Percentiles rank a stretch among this genome's conserved stretches.
Evolutionary conservation across 208 protist genomes (phyloP).

Genomic region (Leishmania gerbilli): DNA sequence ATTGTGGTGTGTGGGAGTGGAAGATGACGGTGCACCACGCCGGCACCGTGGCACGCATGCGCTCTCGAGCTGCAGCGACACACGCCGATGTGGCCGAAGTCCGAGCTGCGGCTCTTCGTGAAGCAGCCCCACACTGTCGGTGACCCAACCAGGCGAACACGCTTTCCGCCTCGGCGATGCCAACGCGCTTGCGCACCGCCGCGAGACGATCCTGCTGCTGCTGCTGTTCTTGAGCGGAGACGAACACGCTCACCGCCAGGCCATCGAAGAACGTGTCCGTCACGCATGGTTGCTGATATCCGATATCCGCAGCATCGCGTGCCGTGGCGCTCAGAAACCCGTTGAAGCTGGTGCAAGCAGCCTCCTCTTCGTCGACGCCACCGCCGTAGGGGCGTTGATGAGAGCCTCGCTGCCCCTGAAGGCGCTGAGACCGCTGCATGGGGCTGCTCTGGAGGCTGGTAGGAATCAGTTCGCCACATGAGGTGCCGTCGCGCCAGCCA

Average conservation of each 20-base stretch:
- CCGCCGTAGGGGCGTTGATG: neutral
- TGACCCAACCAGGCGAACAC: neutral
- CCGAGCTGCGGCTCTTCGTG: neutral
- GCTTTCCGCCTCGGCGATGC: neutral
- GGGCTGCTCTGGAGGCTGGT: constrained; percentile 1
- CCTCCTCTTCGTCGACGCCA: neutral
- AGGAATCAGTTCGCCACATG: neutral
- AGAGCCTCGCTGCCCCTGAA: neutral
- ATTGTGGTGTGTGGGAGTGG: neutral
- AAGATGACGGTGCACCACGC: constrained; percentile 18
- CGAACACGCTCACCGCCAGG: neutral
- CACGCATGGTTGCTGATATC: neutral
- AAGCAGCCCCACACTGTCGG: neutral
- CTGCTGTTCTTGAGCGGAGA: neutral
- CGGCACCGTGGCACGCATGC: constrained; percentile 11
- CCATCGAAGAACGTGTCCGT: constrained; percentile 21
- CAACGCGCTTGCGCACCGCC: neutral
- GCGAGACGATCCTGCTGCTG: neutral
- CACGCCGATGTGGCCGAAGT: neutral
- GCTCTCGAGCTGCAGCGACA: neutral
- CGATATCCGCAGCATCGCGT: neutral
- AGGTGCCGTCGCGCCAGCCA: neutral
- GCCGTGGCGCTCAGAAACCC: neutral
- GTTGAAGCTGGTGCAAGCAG: neutral
- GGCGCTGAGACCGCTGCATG: neutral